These are phyloP conservation scores for Rhodotorula sp. DNA, from an alignment of 1,284 basidiomycete genomes.

Conservation along the genomic window DNA sequence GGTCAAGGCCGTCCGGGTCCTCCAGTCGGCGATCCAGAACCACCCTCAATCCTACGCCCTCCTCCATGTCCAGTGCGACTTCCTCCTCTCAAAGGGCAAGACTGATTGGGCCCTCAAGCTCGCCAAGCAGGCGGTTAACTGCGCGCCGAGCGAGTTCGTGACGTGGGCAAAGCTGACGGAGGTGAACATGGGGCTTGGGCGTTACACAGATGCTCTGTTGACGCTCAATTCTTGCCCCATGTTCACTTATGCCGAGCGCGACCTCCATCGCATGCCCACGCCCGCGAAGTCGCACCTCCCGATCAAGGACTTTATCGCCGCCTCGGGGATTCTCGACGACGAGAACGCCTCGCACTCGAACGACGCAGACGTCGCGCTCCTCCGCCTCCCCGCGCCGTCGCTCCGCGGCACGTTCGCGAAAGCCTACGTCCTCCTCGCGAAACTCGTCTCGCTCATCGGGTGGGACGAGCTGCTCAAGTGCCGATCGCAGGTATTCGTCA, in stretches of 20 bases:
- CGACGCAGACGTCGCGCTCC: slow-evolving; percentile 89
- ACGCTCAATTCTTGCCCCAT: slow-evolving; percentile 99
- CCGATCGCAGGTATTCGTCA: slow-evolving; percentile 92
- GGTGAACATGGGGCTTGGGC: slow-evolving; percentile 82
- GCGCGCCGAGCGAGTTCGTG: slow-evolving; percentile 94
- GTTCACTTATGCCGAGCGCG: slow-evolving; percentile 98
- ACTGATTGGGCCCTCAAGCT: slow-evolving; percentile 87
- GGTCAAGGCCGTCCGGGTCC: slow-evolving; percentile 94
- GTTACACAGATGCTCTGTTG: slow-evolving; percentile 83
- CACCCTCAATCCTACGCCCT: slow-evolving; percentile 91
- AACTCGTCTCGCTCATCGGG: slow-evolving; percentile 86
- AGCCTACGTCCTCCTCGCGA: slow-evolving; percentile 85
- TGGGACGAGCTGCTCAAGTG: slow-evolving; percentile 98
- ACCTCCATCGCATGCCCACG: slow-evolving; percentile 82
- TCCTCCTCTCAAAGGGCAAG: slow-evolving; percentile 79
- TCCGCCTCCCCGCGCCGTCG: slow-evolving; percentile 88
- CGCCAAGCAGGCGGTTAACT: slow-evolving; percentile 90
- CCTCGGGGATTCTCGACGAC: slow-evolving; percentile 56
- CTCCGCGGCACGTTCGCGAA: slow-evolving; percentile 93
- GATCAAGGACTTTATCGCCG: slow-evolving; percentile 77
- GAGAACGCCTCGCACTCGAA: slow-evolving; percentile 71
- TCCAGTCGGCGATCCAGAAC: slow-evolving; percentile 76
- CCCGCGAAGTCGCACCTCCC: slow-evolving; percentile 83
- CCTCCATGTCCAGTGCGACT: slow-evolving; percentile 91
- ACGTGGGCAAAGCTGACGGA: slow-evolving; percentile 98